phyloP scores from a whole-genome alignment of 305 asterid species.

The Plantago coronopus region DNA sequence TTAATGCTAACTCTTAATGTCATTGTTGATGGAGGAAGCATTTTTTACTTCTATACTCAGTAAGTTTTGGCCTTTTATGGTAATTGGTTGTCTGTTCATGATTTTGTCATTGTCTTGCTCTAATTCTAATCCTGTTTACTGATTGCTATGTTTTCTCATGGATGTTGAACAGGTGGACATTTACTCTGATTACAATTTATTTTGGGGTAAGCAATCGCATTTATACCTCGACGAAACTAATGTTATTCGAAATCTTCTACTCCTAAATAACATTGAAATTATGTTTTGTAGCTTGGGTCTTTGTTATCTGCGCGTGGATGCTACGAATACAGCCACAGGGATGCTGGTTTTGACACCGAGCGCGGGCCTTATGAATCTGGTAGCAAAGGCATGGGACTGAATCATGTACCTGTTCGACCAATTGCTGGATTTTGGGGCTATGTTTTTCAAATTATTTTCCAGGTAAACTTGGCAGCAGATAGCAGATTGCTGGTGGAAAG shows the following conservation, averaged over 20 bases:
- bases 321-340: slow-evolving; percentile 32
- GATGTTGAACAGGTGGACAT: slow-evolving; percentile 74
- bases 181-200: slow-evolving; percentile 65
- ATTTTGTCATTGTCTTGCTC: too few species aligned
- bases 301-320: slow-evolving; percentile 78
- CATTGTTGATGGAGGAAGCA: slow-evolving; percentile 62
- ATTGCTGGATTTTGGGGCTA: slow-evolving; percentile 76
- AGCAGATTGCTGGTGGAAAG: slow-evolving; percentile 1
- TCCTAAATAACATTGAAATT: slow-evolving; percentile 18
- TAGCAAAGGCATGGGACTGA: slow-evolving; percentile 31
- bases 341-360: slow-evolving; percentile 43
- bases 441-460: slow-evolving; percentile 75
- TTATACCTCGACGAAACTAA: neutral
- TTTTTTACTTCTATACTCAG: slow-evolving; percentile 90
- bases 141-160: neutral
- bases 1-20: slow-evolving; percentile 67
- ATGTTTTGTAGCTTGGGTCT: slow-evolving; percentile 65
- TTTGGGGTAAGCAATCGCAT: slow-evolving; percentile 61
- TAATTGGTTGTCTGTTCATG: neutral
- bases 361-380: slow-evolving; percentile 36
- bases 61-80: slow-evolving; percentile 33
- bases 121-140: neutral
- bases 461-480: slow-evolving; percentile 45
- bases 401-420: slow-evolving; percentile 37
- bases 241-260: slow-evolving; percentile 8